Conservation (phyloP, 2,329 filamentous ascomycete genomes). For the Pseudocercospora vitis region DNA sequence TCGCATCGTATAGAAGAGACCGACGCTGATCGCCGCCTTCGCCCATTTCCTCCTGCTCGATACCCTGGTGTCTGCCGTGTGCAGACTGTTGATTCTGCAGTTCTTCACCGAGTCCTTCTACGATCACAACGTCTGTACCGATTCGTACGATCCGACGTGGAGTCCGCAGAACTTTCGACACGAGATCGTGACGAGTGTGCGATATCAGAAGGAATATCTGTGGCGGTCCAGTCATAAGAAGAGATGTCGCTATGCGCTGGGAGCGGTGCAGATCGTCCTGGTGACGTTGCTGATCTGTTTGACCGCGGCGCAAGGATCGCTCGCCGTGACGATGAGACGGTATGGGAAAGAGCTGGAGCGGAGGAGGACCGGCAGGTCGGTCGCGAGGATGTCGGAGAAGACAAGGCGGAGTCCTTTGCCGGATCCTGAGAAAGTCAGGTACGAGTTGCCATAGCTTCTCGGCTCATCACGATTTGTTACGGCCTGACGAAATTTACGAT, state of each 20-base stretch:
- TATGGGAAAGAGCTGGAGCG: conserved; percentile 21
- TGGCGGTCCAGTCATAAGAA: conserved; percentile 20
- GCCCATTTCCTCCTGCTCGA: conserved; percentile 33
- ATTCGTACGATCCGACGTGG: conserved; percentile 24
- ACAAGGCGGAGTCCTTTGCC: conserved; percentile 17
- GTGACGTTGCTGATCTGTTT: conserved; percentile 21
- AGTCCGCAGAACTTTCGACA: conserved; percentile 24
- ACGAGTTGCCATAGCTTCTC: conserved; percentile 7
- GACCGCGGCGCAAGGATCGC: conserved; percentile 23
- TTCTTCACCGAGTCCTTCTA: conserved; percentile 30
- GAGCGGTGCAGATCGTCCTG: conserved; percentile 25
- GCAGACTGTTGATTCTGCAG: conserved; percentile 27
- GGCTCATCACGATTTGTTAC: conserved; percentile 11
- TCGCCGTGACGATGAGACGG: conserved; percentile 25
- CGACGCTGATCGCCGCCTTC: conserved; percentile 27
- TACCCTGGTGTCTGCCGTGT: conserved; percentile 29
- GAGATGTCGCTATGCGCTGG: conserved; percentile 26
- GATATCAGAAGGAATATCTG: conserved; percentile 26
- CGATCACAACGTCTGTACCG: conserved; percentile 28
- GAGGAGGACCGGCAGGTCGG: background rate
- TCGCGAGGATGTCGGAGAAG: conserved; percentile 2
- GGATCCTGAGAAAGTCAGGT: conserved; percentile 20
- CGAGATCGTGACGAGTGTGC: conserved; percentile 27
- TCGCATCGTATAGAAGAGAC: conserved; percentile 19
- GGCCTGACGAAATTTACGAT: conserved; percentile 12